Evolutionary conservation across 306 rosid genomes (phyloP).

Genomic region (Ceratonia siliqua): DNA sequence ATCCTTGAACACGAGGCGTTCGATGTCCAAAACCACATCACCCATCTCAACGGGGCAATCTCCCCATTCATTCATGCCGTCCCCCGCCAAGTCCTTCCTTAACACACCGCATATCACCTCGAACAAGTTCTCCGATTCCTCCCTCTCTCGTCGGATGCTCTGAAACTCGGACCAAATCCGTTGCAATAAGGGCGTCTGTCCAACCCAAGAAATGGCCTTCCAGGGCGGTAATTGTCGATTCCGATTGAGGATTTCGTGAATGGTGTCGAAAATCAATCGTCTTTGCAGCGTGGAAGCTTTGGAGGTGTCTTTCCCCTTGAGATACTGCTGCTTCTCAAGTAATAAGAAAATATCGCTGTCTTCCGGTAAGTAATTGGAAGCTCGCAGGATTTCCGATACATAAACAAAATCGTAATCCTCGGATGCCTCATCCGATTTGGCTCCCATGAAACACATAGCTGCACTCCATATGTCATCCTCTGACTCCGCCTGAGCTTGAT

Average conservation of each 20-base stretch:
- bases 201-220: conserved; percentile 45
- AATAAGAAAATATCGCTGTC: conserved; percentile 57
- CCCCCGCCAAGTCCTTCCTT: conserved; percentile 73
- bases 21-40: conserved; percentile 69
- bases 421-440: conserved; percentile 42
- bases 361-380: conserved; percentile 58
- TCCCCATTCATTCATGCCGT: conserved; percentile 59
- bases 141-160: conserved; percentile 60
- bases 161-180: conserved; percentile 70
- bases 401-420: conserved; percentile 66
- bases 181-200: conserved; percentile 35
- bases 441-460: conserved; percentile 46
- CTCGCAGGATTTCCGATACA: conserved; percentile 69
- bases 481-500: conserved; percentile 55
- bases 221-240: conserved; percentile 71
- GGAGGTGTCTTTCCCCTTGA: conserved; percentile 71
- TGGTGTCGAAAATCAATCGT: conserved; percentile 70
- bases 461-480: conserved; percentile 75
- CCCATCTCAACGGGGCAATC: conserved; percentile 70
- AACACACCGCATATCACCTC: conserved; percentile 69
- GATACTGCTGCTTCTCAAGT: conserved; percentile 72
- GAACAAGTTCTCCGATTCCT: conserved; percentile 64
- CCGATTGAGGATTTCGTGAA: conserved; percentile 60
- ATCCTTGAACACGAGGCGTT: conserved; percentile 86
- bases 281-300: conserved; percentile 56